Base-by-base conservation (phyloP, 140 eudicot species). In the Senecio squalidus region DNA sequence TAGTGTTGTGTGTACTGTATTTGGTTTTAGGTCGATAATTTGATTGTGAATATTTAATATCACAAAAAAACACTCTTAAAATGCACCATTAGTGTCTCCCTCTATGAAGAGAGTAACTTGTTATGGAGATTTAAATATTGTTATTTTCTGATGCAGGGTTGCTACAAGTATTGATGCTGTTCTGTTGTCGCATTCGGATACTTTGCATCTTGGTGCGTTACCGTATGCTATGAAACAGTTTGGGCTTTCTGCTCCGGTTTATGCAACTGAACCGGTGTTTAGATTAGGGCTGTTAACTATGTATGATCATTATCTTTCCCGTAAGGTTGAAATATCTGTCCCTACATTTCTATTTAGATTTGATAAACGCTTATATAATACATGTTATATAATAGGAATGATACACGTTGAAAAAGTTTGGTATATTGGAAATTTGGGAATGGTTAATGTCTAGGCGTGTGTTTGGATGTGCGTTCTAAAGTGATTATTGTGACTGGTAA, bases 291-390 rank as follows among this genome's bases (percentile, higher is more conserved):
- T 80, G 11, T 79, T 86, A 67, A 80, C 95, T 40, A 86, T 90
- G 95, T 90, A 86, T 16, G 98, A 90, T 81, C 94, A 86, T 28
- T 90, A 78, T 70, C 84, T 86, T 24, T 81, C 95, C n/a, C 76
- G 85, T 39, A 91, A 91, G 97, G 97, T n/a, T 90, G 65, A 80
- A 59, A 46, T 57, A 50, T 55, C 16, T 1, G 58, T 23, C 51
- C 39, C 34, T 62, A 41, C 13, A 52, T 9, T 25, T 60, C 46
- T 53, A 1, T 16, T 1, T 52, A 20, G 21, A 17, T 9, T 26
- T 51, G 57, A 26, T 24, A n/a, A 1, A 8, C 24, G 6, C n/a
- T 4, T 11, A 13, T 23, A 21, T 11, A 1, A 9, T 9, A 9
- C 43, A 9, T 36, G 43, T 36, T 11, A 36, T 5, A 9, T 7